Evolutionary conservation across 2,329 filamentous ascomycete species (phyloP).

Genomic region (Magnaporthiopsis incrustans): DNA sequence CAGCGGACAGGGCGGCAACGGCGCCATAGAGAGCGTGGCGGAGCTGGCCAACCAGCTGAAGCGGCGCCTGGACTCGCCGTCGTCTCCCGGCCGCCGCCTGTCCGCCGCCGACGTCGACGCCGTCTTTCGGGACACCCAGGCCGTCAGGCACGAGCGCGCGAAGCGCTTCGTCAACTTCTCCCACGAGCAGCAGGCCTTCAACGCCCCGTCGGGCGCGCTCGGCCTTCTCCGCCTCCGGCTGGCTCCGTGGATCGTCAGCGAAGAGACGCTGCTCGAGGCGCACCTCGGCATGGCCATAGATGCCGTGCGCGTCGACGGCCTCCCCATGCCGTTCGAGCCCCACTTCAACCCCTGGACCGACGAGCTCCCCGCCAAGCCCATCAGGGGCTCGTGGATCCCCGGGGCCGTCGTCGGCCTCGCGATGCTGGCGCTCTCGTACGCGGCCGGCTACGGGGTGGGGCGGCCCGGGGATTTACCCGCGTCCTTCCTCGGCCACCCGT

Average conservation of each 20-base stretch:
- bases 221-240: not conserved
- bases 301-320: not conserved
- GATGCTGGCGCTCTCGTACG: not conserved
- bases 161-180: not conserved
- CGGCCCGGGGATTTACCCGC: not conserved
- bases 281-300: not conserved
- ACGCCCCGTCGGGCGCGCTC: not conserved
- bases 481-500: not conserved
- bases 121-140: not conserved
- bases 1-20: conserved; percentile 19
- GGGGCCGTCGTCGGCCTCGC: not conserved
- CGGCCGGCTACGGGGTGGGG: not conserved
- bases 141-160: not conserved
- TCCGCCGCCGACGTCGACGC: not conserved
- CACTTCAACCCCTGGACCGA: conserved; percentile 11
- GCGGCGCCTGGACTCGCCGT: conserved; percentile 4
- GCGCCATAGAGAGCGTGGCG: conserved; percentile 18
- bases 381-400: not conserved
- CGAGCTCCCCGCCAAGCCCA: conserved; percentile 9
- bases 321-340: conserved; percentile 2
- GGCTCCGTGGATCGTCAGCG: conserved; percentile 3
- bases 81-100: not conserved
- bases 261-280: not conserved
- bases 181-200: not conserved
- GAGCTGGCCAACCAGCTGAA: conserved; percentile 15